Percentiles rank a stretch among this genome's conserved stretches.
Conservation (phyloP, 106 monocot genomes). For the Alisma plantagoaquatica region DNA sequence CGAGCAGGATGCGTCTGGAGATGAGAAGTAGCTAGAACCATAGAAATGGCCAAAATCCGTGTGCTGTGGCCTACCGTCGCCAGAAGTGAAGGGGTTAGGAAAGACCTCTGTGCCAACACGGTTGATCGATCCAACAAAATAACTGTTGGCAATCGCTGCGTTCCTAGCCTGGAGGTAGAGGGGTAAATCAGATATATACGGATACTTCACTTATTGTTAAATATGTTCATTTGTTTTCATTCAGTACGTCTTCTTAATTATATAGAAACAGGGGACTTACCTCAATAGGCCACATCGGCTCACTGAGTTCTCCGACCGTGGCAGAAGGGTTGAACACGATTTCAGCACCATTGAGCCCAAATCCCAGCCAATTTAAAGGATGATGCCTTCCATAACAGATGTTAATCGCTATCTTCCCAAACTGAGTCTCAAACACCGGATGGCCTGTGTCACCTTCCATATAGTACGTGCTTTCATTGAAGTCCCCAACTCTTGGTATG, state of each 20-base stretch:
- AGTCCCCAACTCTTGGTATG: constrained; percentile 96
- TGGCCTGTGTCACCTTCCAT: constrained; percentile 96
- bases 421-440: constrained; percentile 94
- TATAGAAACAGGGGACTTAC: constrained; percentile 25
- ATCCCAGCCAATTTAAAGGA: constrained; percentile 88
- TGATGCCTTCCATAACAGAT: constrained; percentile 97
- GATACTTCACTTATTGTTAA: too few relatives aligned
- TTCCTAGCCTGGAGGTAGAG: constrained; percentile 87
- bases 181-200: too few relatives aligned
- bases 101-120: constrained; percentile 88
- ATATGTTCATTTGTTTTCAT: too few relatives aligned
- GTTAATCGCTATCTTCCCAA: constrained; percentile 81
- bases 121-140: constrained; percentile 87
- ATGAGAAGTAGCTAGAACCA: constrained; percentile 78
- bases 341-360: constrained; percentile 94
- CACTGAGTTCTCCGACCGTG: constrained; percentile 92
- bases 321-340: constrained; percentile 99
- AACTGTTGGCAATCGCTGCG: constrained; percentile 89
- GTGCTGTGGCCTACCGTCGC: constrained; percentile 87
- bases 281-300: constrained; percentile 99
- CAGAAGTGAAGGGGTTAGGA: constrained; percentile 90
- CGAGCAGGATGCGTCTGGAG: constrained; percentile 81
- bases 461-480: constrained; percentile 94
- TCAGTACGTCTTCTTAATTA: too few relatives aligned
- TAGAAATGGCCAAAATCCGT: constrained; percentile 89